These are phyloP conservation scores for Acacia pycnantha DNA, from an alignment of 331 rosid genomes.

Conservation along the genomic window DNA sequence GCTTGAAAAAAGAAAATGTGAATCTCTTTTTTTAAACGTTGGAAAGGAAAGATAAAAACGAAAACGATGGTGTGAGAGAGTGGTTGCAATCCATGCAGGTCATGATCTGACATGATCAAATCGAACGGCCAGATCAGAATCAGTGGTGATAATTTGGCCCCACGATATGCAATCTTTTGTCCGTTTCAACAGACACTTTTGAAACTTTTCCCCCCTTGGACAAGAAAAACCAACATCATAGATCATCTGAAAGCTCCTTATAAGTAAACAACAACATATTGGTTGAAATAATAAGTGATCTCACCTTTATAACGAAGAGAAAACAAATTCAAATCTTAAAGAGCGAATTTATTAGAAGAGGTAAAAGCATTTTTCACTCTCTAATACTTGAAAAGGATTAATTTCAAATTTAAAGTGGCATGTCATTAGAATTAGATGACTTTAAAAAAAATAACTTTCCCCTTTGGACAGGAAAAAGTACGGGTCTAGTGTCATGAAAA, in stretches of 20 bases:
- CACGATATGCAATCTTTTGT: not conserved
- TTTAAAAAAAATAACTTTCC: too few species aligned
- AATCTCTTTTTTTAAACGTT: not conserved
- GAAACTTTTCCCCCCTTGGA: not conserved
- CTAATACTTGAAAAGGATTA: too few species aligned
- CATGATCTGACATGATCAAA: not conserved
- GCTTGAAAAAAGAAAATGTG: not conserved
- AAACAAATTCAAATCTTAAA: accelerated
- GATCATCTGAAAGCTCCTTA: too few species aligned
- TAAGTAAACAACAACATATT: too few species aligned
- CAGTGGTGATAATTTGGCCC: slow-evolving; percentile 25
- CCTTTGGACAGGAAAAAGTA: too few species aligned
- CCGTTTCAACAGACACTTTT: not conserved
- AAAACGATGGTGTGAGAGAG: not conserved
- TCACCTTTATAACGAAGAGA: accelerated
- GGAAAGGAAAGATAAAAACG: not conserved
- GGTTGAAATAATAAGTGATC: too few species aligned
- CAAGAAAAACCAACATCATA: too few species aligned
- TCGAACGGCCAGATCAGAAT: not conserved
- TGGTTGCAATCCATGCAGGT: not conserved
- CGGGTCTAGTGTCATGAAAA: too few species aligned
- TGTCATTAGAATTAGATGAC: too few species aligned
- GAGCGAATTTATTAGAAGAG: accelerated
- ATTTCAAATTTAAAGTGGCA: accelerated
- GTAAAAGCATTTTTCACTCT: too few species aligned